These are phyloP conservation scores for Dactylonectria macrodidyma DNA, from an alignment of 2,329 filamentous ascomycete genomes.

Conservation along the genomic window DNA sequence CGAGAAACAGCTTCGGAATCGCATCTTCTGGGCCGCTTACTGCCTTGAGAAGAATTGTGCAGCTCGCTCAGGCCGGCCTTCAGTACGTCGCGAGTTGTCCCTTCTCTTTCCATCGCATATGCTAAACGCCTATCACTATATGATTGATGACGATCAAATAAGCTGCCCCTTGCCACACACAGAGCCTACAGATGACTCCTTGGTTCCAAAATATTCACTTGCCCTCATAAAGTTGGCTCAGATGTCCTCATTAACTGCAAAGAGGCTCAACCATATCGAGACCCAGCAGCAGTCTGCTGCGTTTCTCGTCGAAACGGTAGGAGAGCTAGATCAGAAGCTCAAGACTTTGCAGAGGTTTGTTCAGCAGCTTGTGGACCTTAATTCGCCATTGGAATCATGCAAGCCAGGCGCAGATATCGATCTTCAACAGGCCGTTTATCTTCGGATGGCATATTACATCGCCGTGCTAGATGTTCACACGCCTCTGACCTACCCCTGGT, in stretches of 20 bases:
- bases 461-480: conserved; percentile 3
- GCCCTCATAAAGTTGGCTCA: conserved; percentile 10
- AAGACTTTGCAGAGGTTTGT: background rate
- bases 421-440: conserved; percentile 2
- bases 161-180: background rate
- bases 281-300: background rate
- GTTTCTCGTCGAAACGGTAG: background rate
- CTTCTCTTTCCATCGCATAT: background rate
- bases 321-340: background rate
- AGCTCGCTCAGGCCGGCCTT: background rate
- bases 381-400: background rate
- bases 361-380: background rate
- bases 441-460: conserved; percentile 8
- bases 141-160: conserved; percentile 11
- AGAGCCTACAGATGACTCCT: background rate
- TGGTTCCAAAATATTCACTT: background rate
- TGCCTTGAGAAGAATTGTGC: conserved; percentile 12
- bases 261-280: background rate
- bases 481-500: conserved; percentile 7
- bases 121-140: background rate
- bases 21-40: conserved; percentile 15
- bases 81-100: background rate
- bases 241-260: conserved; percentile 4
- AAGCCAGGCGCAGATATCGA: conserved; percentile 1
- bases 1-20: conserved; percentile 1